A percentile compares a stretch with the other conserved stretches of the same genome.
Conservation (phyloP, 495 filamentous ascomycete genomes). For the Hypoxylon trugodes region DNA sequence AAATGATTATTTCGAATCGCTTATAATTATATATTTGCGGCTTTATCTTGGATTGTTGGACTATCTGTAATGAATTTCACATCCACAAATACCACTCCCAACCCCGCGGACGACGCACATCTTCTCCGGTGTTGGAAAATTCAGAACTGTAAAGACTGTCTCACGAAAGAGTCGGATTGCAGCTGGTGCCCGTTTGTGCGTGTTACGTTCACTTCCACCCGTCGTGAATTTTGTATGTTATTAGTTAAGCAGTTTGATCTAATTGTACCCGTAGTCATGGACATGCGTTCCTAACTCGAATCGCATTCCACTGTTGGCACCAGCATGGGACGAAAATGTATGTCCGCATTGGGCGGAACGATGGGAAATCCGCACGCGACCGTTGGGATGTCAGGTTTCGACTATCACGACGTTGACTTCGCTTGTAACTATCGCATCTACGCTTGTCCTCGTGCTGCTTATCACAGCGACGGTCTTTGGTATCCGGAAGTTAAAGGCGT, state of each 20-base stretch:
- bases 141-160: slow-evolving; percentile 55
- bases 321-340: slow-evolving; percentile 51
- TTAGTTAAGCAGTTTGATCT: too few relatives aligned
- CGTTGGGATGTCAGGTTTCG: slow-evolving; percentile 60
- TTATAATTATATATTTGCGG: too few relatives aligned
- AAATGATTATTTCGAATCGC: too few relatives aligned
- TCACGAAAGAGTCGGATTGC: slow-evolving; percentile 48
- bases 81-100: neutral
- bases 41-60: too few relatives aligned
- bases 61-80: slow-evolving; percentile 16
- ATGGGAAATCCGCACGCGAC: slow-evolving; percentile 59
- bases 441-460: slow-evolving; percentile 47
- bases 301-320: slow-evolving; percentile 53
- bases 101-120: slow-evolving; percentile 41
- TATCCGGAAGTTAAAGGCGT: slow-evolving; percentile 24
- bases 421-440: slow-evolving; percentile 50
- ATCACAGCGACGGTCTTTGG: slow-evolving; percentile 34
- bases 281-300: slow-evolving; percentile 59
- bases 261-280: slow-evolving; percentile 54
- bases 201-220: neutral
- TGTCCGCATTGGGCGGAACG: slow-evolving; percentile 60
- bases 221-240: neutral
- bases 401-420: slow-evolving; percentile 58
- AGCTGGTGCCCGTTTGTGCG: slow-evolving; percentile 63
- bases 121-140: slow-evolving; percentile 57